phyloP scores from a whole-genome alignment of 257 asterid species.

The Coffea canephora region DNA sequence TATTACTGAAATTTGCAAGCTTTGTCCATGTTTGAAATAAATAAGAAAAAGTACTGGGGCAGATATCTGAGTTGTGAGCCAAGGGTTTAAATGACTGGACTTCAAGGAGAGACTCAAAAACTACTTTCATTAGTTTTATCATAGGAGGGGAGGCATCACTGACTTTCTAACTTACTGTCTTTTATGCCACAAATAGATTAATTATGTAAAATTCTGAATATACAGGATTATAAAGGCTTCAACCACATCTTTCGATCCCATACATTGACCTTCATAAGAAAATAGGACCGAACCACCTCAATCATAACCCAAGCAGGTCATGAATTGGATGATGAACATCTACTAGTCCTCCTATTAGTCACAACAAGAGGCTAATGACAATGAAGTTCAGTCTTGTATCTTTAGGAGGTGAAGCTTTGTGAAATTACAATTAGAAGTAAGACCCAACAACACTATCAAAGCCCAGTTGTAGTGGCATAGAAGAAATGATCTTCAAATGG shows the following conservation, averaged over 20 bases:
- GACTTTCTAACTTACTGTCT: not conserved
- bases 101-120: not conserved
- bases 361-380: not conserved
- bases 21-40: not conserved
- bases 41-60: not conserved
- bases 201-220: not conserved
- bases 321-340: not conserved
- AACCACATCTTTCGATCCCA: not conserved
- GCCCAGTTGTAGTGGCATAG: not conserved
- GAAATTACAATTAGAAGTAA: not conserved
- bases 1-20: not conserved
- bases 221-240: not conserved
- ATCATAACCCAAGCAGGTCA: not conserved
- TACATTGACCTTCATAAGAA: not conserved
- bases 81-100: too few relatives aligned
- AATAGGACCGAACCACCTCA: not conserved
- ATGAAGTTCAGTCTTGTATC: not conserved
- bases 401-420: not conserved
- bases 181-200: not conserved
- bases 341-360: not conserved
- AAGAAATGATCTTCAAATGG: not conserved
- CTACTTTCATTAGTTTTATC: not conserved
- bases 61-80: not conserved
- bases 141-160: not conserved
- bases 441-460: not conserved